These are phyloP conservation scores for Mariannaea sp. DNA, from an alignment of 2,329 filamentous ascomycete species.

Conservation along the genomic window DNA sequence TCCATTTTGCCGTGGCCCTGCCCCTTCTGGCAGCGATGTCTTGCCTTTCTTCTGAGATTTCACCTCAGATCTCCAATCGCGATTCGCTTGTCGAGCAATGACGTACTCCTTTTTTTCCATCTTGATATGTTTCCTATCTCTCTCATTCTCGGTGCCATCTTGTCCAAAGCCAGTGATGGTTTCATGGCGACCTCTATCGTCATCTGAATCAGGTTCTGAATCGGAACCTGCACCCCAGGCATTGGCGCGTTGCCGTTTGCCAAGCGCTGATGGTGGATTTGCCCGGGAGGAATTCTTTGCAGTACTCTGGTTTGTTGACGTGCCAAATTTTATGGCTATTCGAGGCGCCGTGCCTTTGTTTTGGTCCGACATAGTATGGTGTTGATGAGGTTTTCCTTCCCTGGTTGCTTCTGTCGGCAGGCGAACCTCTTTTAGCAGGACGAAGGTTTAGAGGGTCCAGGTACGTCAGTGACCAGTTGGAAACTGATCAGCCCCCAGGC, in stretches of 20 bases:
- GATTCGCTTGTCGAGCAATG: slow-evolving; percentile 63
- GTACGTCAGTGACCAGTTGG: slow-evolving; percentile 4
- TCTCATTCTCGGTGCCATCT: slow-evolving; percentile 50
- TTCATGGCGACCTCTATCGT: slow-evolving; percentile 46
- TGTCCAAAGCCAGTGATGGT: slow-evolving; percentile 56
- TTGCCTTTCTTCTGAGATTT: slow-evolving; percentile 54
- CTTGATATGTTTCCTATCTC: slow-evolving; percentile 37
- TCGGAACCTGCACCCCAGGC: slow-evolving; percentile 50
- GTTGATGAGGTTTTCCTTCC: background rate
- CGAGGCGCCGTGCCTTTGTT: slow-evolving; percentile 40
- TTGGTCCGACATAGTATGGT: slow-evolving; percentile 32
- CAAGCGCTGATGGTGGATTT: slow-evolving; percentile 50
- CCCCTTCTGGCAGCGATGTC: slow-evolving; percentile 63
- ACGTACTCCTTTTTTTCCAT: slow-evolving; percentile 51
- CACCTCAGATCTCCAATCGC: slow-evolving; percentile 65
- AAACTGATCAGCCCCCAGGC: background rate
- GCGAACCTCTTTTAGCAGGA: no score
- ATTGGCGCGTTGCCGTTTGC: slow-evolving; percentile 53
- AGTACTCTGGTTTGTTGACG: slow-evolving; percentile 37
- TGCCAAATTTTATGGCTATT: slow-evolving; percentile 57
- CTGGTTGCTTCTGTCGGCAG: no score
- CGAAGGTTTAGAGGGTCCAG: background rate
- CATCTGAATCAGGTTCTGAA: slow-evolving; percentile 47
- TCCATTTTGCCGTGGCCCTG: slow-evolving; percentile 50
- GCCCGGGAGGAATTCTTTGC: slow-evolving; percentile 39